These are phyloP conservation scores for Pleoardoris graminearum DNA, from an alignment of 2,329 filamentous ascomycete genomes.

Conservation along the genomic window DNA sequence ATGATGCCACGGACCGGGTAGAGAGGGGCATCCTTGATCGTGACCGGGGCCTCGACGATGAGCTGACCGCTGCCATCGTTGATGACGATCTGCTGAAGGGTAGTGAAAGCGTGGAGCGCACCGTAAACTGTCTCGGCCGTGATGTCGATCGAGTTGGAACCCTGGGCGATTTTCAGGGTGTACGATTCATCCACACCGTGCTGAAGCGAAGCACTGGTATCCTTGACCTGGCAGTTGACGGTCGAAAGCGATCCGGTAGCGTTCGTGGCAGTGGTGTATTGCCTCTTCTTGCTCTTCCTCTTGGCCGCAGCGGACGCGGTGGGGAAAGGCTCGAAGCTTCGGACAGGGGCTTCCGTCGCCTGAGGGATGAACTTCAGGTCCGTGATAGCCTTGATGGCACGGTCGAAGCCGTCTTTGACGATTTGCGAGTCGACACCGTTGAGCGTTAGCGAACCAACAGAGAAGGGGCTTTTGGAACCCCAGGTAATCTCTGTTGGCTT, in stretches of 20 bases:
- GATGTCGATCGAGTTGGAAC: slow-evolving; percentile 51
- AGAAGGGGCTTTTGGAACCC: slow-evolving; percentile 56
- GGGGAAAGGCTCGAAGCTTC: slow-evolving; percentile 57
- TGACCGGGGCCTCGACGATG: slow-evolving; percentile 58
- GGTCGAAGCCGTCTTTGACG: slow-evolving; percentile 54
- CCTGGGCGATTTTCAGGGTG: slow-evolving; percentile 49
- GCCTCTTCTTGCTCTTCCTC: slow-evolving; percentile 25
- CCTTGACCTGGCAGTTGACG: slow-evolving; percentile 52
- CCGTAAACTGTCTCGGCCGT: slow-evolving; percentile 58
- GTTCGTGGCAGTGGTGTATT: slow-evolving; percentile 26
- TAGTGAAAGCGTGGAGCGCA: slow-evolving; percentile 60
- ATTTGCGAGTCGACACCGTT: slow-evolving; percentile 42
- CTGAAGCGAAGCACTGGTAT: slow-evolving; percentile 54
- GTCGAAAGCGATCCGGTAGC: slow-evolving; percentile 43
- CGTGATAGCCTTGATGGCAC: slow-evolving; percentile 53
- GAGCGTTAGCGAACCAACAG: slow-evolving; percentile 47
- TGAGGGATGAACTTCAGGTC: slow-evolving; percentile 59
- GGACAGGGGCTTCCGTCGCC: slow-evolving; percentile 57
- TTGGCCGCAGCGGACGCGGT: slow-evolving; percentile 36
- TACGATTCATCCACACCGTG: slow-evolving; percentile 64
- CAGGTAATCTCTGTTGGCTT: slow-evolving; percentile 58
- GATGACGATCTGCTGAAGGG: slow-evolving; percentile 61
- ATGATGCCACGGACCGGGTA: slow-evolving; percentile 61
- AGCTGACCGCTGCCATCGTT: slow-evolving; percentile 50
- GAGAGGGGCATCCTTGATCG: slow-evolving; percentile 55